These are phyloP conservation scores for Antrodiella citrinella DNA, from an alignment of 768 basidiomycete genomes.

Conservation along the genomic window DNA sequence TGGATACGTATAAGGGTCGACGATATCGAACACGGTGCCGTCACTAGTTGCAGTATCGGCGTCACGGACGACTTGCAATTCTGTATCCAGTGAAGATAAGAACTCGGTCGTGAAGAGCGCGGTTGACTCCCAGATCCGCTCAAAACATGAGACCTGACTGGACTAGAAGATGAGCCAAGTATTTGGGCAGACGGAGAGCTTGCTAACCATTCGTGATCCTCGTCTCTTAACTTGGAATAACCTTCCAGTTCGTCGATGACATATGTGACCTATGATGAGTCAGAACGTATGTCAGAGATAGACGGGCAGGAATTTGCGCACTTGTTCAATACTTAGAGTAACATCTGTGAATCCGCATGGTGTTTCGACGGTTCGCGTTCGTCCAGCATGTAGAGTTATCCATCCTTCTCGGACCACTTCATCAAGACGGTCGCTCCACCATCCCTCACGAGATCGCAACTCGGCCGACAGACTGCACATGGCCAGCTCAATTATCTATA, in stretches of 20 bases:
- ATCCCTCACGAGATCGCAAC: conserved; percentile 30
- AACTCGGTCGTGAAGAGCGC: background rate
- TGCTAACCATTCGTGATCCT: conserved; percentile 26
- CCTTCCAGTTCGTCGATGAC: conserved; percentile 41
- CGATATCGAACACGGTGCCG: conserved; percentile 23
- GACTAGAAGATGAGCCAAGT: background rate
- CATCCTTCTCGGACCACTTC: conserved; percentile 23
- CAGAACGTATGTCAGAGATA: background rate
- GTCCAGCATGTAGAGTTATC: conserved; percentile 21
- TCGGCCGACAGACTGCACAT: conserved; percentile 41
- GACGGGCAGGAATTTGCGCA: conserved; percentile 11
- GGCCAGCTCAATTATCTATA: conserved; percentile 41
- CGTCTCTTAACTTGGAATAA: conserved; percentile 35
- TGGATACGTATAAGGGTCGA: conserved; percentile 7
- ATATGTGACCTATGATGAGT: conserved; percentile 32
- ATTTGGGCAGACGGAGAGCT: background rate
- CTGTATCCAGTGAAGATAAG: background rate
- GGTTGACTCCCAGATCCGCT: conserved; percentile 44
- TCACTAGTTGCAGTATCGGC: conserved; percentile 11
- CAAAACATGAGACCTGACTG: conserved; percentile 50
- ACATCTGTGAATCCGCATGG: conserved; percentile 27
- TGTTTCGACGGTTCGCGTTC: conserved; percentile 27
- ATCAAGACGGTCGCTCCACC: conserved; percentile 31
- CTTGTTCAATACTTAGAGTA: conserved; percentile 33
- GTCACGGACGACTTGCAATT: conserved; percentile 15